Base-by-base conservation (phyloP, 208 protist species). In the Wallacemonas sp. region DNA sequence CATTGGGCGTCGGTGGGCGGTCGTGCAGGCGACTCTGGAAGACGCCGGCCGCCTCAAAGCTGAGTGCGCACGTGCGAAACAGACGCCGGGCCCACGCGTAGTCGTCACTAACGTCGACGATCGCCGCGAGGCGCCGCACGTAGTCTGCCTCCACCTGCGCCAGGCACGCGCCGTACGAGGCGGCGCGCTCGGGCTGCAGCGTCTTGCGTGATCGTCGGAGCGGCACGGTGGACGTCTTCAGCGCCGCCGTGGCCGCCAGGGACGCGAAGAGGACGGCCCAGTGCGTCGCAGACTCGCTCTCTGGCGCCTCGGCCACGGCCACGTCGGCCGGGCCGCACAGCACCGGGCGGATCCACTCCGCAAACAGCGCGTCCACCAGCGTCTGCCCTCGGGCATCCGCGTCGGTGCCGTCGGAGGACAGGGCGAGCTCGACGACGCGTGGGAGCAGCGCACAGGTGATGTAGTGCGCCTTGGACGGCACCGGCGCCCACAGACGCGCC, bases 351-450 rank as follows among this genome's bases (percentile, higher is more conserved):
- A 73, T 31, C 75, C 75, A 81, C 11, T 70, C 70, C 0, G 46
- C 41, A 2, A 64, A 32, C 61, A 65, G 12, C 5, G 44, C 11
- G 22, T 18, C n/a, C 10, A 54, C 44, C 12, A 65, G 28, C 16
- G 14, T 42, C 42, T 49, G 42, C 0, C 38, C 44, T 14, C 61
- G 28, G 7, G 23, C 11, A 2, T 16, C n/a, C 16, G 12, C 10
- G 10, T 29, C 2, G 11, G 28, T 18, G 48, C 50, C 4, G 45
- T 46, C 12, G 61, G 26, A 32, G 45, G 3, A 3, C n/a, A 82
- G 16, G 0, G 81, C 78, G 14, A 86, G 75, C 67, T 82, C 69
- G 20, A 91, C 2, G 18, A 91, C 62, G 2, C 82, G 81, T 16
- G 72, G 46, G 36, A 88, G 74, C 7, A 91, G 61, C 0, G 85